A percentile compares a stretch with the other conserved stretches of the same genome.
Conservation (phyloP, 805 yeast genomes). For the Yarrowia bubula region DNA sequence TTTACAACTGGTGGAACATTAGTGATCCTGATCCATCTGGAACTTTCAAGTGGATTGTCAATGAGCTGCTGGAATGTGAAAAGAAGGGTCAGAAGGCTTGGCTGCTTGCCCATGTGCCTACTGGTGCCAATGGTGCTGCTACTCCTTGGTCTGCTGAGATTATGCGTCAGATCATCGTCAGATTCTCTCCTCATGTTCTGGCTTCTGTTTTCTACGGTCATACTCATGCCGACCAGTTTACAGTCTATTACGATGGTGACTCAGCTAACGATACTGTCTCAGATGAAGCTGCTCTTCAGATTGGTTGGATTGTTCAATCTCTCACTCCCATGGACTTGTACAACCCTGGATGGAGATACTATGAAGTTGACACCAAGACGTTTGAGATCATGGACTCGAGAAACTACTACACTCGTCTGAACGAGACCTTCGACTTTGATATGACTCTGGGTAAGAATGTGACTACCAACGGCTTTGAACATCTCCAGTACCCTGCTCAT, state of each 20-base stretch:
- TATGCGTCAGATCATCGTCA: constrained; percentile 55
- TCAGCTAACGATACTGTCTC: constrained; percentile 35
- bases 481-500: constrained; percentile 29
- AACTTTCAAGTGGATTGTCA: constrained; percentile 56
- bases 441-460: neutral
- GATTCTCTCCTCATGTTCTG: constrained; percentile 67
- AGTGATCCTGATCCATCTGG: constrained; percentile 61
- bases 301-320: constrained; percentile 65
- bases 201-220: constrained; percentile 71
- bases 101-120: constrained; percentile 71
- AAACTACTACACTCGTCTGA: constrained; percentile 57
- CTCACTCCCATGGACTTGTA: constrained; percentile 58
- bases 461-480: neutral
- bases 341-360: constrained; percentile 73
- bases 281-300: constrained; percentile 39
- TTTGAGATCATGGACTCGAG: constrained; percentile 59
- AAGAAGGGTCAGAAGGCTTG: constrained; percentile 59
- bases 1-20: constrained; percentile 50
- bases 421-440: constrained; percentile 45
- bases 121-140: constrained; percentile 44
- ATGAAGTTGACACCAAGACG: constrained; percentile 60
- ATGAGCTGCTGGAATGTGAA: constrained; percentile 63
- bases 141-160: constrained; percentile 59
- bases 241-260: constrained; percentile 48
- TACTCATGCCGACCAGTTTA: constrained; percentile 67